Evolutionary conservation across 352 stramenopile species (phyloP), one percentile per base, ranked within the genome.

Genomic region (Globisporangium mamillatum): DNA sequence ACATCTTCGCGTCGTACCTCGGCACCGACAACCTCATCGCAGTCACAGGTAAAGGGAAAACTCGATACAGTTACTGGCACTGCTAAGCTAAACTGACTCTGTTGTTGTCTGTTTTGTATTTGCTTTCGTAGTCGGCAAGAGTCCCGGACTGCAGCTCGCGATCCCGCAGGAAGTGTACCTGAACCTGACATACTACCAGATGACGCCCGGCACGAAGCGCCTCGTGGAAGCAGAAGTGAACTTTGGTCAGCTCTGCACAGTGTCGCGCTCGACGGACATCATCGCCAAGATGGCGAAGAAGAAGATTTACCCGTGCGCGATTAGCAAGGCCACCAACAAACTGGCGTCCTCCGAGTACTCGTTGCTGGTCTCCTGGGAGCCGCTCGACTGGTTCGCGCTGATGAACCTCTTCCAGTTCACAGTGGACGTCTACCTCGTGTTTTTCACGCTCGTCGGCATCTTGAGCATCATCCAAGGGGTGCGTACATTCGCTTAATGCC

Each of bases 341-440:
- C 67, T 94, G 27, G 81, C 83, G 2, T 92, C 84, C 0, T 81
- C 78, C 4, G 79, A 76, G 10, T 99, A 98, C 72, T 74, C 78
- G 25, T 73, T 99, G 59, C 81, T 97, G 54, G 81, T 99, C 3
- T 85, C 79, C 1, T 98, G 91, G 80, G 81, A 89, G 41, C 79
- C 94, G n/a, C 76, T 98, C 1, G 72, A 79, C 50, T 99, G 95
- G 95, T 98, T 97, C 57, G 88, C 95, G 64, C 80, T 99, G 53
- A 90, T 99, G 60, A 99, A 99, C 68, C 76, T 85, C 8, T 99
- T 99, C 73, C 90, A 98, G 75, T 99, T 99, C 71, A 90, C 85
- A 0, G 84, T 89, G 27, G 85, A 94, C 66, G 89, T 99, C 3
- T 99, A 99, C 68, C 76, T 99, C 16, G 73, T 97, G 8, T 97